Evolutionary conservation across 2,329 filamentous ascomycete species (phyloP).

Genomic region (Colletotrichum theobromicola): DNA sequence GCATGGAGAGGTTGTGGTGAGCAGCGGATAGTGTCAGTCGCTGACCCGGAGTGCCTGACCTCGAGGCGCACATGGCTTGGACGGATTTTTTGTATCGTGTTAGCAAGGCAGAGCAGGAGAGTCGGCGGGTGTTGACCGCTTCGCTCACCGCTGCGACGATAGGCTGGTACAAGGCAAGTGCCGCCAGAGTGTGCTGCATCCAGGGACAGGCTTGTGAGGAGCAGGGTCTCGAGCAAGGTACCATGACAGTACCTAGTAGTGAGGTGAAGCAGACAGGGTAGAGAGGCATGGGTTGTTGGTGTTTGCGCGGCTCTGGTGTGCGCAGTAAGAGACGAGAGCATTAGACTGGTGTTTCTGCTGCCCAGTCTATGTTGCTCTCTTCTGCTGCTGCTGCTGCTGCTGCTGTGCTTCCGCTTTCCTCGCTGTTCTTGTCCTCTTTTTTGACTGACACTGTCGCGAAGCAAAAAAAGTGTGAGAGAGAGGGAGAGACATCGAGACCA

Average conservation of each 20-base stretch:
- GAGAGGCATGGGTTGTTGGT: not conserved
- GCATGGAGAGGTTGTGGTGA: not conserved
- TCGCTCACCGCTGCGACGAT: conserved; percentile 10
- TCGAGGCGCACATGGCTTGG: not conserved
- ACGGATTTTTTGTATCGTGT: not conserved
- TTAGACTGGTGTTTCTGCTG: not conserved
- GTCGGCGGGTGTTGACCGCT: not conserved
- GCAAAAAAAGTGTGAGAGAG: not conserved
- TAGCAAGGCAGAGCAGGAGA: not conserved
- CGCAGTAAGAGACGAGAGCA: not conserved
- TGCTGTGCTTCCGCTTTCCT: not conserved
- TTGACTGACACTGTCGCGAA: not conserved
- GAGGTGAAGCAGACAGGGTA: conserved; percentile 2
- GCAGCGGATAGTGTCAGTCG: not conserved
- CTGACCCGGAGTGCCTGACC: not conserved
- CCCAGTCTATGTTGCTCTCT: not conserved
- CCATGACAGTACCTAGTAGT: not conserved
- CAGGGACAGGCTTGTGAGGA: not conserved
- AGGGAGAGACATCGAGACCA: not conserved
- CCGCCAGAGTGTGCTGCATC: not conserved
- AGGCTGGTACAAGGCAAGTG: conserved; percentile 3
- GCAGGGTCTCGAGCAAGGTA: not conserved
- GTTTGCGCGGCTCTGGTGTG: not conserved
- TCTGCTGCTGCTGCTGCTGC: not conserved
- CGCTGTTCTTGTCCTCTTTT: not conserved